Conservation (phyloP, 352 stramenopile genomes). For the Phytophthora nicotianae region DNA sequence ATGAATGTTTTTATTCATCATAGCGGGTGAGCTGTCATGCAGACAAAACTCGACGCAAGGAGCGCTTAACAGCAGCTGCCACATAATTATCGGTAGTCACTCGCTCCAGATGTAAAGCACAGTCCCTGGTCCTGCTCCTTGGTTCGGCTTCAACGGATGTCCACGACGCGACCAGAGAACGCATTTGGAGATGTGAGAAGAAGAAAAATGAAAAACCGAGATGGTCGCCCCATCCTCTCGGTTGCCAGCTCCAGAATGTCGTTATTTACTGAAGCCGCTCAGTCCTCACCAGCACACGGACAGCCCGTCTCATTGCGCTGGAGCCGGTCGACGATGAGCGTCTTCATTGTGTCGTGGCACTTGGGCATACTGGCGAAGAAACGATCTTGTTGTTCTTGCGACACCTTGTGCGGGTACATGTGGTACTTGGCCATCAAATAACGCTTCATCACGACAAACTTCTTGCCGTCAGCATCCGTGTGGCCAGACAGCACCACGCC, state of each 20-base stretch:
- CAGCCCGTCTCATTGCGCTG: constrained; percentile 34
- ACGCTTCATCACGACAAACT: constrained; percentile 81
- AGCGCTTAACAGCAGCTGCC: constrained; percentile 40
- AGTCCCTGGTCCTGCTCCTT: constrained; percentile 13
- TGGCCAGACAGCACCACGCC: constrained; percentile 73
- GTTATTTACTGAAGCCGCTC: neutral
- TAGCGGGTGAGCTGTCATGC: too few relatives aligned
- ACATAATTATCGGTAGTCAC: constrained; percentile 33
- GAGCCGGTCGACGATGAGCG: constrained; percentile 57
- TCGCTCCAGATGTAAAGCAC: constrained; percentile 29
- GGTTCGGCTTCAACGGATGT: constrained; percentile 17
- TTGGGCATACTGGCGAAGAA: constrained; percentile 70
- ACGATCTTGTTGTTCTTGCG: constrained; percentile 60
- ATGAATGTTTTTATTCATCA: too few relatives aligned
- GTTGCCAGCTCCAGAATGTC: constrained; percentile 4
- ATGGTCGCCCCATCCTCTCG: too few relatives aligned
- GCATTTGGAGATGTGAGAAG: constrained; percentile 18
- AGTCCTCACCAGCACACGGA: constrained; percentile 18
- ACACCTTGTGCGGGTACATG: constrained; percentile 78
- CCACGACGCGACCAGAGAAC: constrained; percentile 10
- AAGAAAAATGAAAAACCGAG: constrained; percentile 24
- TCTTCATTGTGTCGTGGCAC: constrained; percentile 68
- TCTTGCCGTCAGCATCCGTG: constrained; percentile 61
- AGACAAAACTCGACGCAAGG: too few relatives aligned
- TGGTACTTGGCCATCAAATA: constrained; percentile 83